phyloP scores from a whole-genome alignment of 352 stramenopile species.

The Aphanomyces invadans region DNA sequence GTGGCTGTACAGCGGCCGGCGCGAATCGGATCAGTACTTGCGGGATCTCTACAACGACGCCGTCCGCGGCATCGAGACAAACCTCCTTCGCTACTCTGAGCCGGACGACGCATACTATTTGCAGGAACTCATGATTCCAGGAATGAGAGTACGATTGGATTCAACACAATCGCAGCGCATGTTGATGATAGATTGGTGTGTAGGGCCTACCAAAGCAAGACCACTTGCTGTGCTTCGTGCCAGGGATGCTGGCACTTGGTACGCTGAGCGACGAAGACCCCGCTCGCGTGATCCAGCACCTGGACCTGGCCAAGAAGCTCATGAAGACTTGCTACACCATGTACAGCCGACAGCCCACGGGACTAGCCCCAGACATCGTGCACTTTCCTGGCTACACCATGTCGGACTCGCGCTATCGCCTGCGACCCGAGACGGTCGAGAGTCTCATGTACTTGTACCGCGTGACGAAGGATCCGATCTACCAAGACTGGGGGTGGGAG shows the following conservation, averaged over 20 bases:
- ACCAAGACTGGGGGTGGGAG: constrained; percentile 93
- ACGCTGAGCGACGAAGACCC: constrained; percentile 45
- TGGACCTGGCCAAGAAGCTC: constrained; percentile 84
- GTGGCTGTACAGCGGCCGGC: constrained; percentile 92
- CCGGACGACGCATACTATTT: constrained; percentile 58
- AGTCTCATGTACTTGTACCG: constrained; percentile 95
- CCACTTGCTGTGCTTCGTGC: constrained; percentile 95
- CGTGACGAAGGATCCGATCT: constrained; percentile 90
- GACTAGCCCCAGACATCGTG: constrained; percentile 91
- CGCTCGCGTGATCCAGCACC: constrained; percentile 66
- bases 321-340: constrained; percentile 93
- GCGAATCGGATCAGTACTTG: constrained; percentile 46
- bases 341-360: constrained; percentile 88
- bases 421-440: constrained; percentile 94
- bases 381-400: constrained; percentile 68
- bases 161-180: not conserved
- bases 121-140: constrained; percentile 49
- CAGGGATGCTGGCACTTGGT: constrained; percentile 91
- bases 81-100: constrained; percentile 71
- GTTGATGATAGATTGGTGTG: not conserved
- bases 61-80: constrained; percentile 88
- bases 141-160: constrained; percentile 33
- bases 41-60: constrained; percentile 90
- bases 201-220: constrained; percentile 84
- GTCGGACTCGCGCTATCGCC: constrained; percentile 80